A percentile compares a stretch with the other conserved stretches of the same genome.
These are phyloP conservation scores for Alternaria arbusti DNA, from an alignment of 2,329 filamentous ascomycete species.

Conservation along the genomic window DNA sequence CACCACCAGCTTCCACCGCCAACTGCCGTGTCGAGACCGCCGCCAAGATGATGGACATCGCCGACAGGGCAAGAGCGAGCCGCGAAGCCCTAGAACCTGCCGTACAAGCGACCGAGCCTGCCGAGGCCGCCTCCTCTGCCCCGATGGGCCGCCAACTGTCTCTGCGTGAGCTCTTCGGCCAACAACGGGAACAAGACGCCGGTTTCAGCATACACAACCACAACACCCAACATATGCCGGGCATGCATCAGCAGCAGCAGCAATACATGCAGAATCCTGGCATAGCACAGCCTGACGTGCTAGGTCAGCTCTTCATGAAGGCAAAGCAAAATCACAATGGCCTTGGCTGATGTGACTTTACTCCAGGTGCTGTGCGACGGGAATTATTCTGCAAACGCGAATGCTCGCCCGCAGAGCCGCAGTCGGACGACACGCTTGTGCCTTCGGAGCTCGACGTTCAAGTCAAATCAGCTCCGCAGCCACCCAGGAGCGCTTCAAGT, in stretches of 20 bases:
- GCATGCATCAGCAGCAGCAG: conserved; percentile 52
- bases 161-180: conserved; percentile 61
- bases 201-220: conserved; percentile 59
- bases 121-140: conserved; percentile 42
- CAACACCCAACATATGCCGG: conserved; percentile 26
- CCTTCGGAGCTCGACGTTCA: neutral
- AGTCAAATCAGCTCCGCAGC: neutral
- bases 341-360: conserved; percentile 26
- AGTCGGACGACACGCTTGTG: neutral
- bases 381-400: neutral
- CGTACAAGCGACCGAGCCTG: conserved; percentile 37
- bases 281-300: conserved; percentile 33
- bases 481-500: neutral
- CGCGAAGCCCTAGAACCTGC: conserved; percentile 48
- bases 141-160: conserved; percentile 62
- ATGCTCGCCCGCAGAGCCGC: neutral
- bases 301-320: conserved; percentile 45
- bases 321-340: conserved; percentile 46
- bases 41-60: conserved; percentile 62
- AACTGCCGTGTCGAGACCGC: conserved; percentile 59
- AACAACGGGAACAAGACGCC: conserved; percentile 60
- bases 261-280: conserved; percentile 24
- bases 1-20: conserved; percentile 61
- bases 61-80: conserved; percentile 58
- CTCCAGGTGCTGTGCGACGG: neutral